Evolutionary conservation across 2,329 filamentous ascomycete species (phyloP).

Genomic region (Talaromyces sp.): DNA sequence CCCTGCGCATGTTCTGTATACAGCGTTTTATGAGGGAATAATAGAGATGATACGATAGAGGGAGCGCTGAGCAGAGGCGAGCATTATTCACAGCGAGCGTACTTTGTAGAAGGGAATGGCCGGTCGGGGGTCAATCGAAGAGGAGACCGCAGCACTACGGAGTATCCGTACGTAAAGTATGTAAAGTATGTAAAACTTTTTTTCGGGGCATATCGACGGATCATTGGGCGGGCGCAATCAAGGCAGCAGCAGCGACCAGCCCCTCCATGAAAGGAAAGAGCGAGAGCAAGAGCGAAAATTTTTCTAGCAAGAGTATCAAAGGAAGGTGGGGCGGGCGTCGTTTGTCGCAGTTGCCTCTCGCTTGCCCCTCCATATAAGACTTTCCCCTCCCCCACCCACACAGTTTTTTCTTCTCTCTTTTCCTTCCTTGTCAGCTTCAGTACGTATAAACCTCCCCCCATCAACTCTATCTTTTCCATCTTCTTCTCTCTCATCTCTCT

Average conservation of each 20-base stretch:
- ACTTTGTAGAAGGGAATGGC: not conserved
- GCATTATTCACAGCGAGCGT: not conserved
- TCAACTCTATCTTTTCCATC: constrained; percentile 20
- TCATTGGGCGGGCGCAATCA: not conserved
- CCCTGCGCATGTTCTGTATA: not conserved
- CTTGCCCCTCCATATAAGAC: constrained; percentile 49
- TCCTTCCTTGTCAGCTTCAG: constrained; percentile 44
- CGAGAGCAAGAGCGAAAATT: constrained; percentile 16
- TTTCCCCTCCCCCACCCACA: constrained; percentile 45
- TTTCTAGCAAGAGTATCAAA: constrained; percentile 10
- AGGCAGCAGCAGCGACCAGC: not conserved
- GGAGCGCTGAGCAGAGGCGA: not conserved
- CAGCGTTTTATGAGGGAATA: not conserved
- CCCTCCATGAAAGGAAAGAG: constrained; percentile 20
- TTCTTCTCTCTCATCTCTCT: constrained; percentile 21
- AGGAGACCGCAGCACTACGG: not conserved
- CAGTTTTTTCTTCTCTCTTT: constrained; percentile 33
- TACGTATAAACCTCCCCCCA: constrained; percentile 40
- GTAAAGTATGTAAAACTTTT: not conserved
- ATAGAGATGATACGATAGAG: no score
- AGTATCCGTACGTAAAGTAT: no score
- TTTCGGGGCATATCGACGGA: not conserved
- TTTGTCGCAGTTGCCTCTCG: constrained; percentile 36
- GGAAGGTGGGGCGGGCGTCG: constrained; percentile 23
- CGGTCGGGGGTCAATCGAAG: not conserved